Evolutionary conservation across 176 grass and related monocot species (phyloP).

Genomic region (Tillandsia leiboldiana): DNA sequence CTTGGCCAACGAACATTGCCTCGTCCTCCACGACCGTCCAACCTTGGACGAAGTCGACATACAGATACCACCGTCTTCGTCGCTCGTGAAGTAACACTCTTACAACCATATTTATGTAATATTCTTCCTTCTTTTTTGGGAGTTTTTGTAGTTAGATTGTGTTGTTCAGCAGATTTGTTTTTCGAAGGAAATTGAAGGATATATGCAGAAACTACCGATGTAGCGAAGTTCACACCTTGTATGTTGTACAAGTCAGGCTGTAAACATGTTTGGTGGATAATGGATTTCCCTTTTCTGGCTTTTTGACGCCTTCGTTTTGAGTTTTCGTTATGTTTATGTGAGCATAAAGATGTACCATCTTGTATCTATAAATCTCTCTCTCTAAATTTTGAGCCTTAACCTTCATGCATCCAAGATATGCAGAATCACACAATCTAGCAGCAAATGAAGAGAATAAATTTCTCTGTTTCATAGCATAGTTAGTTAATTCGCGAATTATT

Average conservation of each 20-base stretch:
- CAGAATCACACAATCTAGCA: too few relatives aligned
- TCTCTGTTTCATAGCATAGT: too few relatives aligned
- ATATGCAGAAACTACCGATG: not conserved
- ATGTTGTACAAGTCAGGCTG: not conserved
- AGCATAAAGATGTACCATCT: too few relatives aligned
- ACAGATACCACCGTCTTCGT: constrained; percentile 36
- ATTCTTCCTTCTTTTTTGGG: not conserved
- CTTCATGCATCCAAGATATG: too few relatives aligned
- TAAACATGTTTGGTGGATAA: not conserved
- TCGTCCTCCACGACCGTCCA: constrained; percentile 38
- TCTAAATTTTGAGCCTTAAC: too few relatives aligned
- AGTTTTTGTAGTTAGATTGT: constrained; percentile 3
- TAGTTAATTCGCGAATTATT: too few relatives aligned
- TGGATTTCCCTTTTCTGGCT: not conserved
- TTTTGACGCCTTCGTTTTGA: not conserved
- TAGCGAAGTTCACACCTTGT: not conserved
- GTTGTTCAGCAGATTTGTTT: not conserved
- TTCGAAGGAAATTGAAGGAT: not conserved
- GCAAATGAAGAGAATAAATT: too few relatives aligned
- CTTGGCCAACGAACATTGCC: constrained; percentile 72
- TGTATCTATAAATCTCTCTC: too few relatives aligned
- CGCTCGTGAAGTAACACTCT: constrained; percentile 24
- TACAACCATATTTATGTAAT: not conserved
- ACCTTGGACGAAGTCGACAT: constrained; percentile 91
- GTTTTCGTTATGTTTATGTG: too few relatives aligned